Conservation (phyloP, 2,329 filamentous ascomycete genomes). For the Hypoxylon sp. region DNA sequence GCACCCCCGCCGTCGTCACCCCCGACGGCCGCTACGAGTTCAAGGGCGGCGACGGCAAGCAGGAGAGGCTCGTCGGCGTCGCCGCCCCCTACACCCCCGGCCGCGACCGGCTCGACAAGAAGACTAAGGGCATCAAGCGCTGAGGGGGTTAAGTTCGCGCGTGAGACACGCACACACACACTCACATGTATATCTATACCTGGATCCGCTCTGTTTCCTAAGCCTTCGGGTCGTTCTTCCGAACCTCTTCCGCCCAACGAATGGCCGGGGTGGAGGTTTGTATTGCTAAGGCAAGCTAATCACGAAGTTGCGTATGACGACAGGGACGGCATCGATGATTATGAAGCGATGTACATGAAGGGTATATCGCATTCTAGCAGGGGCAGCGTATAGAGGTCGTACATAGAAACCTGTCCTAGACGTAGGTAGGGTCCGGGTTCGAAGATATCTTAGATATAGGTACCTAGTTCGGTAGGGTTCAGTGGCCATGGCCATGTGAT, state of each 20-base stretch:
- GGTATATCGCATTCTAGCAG: not conserved
- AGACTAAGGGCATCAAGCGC: slow-evolving; percentile 44
- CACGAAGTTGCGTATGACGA: slow-evolving; percentile 17
- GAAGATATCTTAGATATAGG: not conserved
- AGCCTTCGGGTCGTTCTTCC: too few species aligned
- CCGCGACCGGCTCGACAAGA: slow-evolving; percentile 55
- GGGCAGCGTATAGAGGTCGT: not conserved
- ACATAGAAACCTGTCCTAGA: not conserved
- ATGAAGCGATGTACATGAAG: slow-evolving; percentile 1
- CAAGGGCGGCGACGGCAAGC: slow-evolving; percentile 52
- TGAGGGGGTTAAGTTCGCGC: slow-evolving; percentile 28
- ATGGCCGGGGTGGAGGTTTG: not conserved
- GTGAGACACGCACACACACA: not conserved
- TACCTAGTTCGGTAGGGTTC: too few species aligned
- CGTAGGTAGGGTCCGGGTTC: not conserved
- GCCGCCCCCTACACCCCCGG: slow-evolving; percentile 64
- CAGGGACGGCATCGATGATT: not conserved
- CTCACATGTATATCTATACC: not conserved
- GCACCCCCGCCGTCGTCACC: slow-evolving; percentile 56
- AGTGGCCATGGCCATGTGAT: not conserved
- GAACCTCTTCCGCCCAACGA: too few species aligned
- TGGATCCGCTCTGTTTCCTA: too few species aligned
- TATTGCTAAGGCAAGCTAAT: not conserved
- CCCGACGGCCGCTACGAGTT: slow-evolving; percentile 61
- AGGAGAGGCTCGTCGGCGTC: slow-evolving; percentile 59